Evolutionary conservation across 164 flowering plant species (phyloP).

Genomic region (Tinospora cordifolia): DNA sequence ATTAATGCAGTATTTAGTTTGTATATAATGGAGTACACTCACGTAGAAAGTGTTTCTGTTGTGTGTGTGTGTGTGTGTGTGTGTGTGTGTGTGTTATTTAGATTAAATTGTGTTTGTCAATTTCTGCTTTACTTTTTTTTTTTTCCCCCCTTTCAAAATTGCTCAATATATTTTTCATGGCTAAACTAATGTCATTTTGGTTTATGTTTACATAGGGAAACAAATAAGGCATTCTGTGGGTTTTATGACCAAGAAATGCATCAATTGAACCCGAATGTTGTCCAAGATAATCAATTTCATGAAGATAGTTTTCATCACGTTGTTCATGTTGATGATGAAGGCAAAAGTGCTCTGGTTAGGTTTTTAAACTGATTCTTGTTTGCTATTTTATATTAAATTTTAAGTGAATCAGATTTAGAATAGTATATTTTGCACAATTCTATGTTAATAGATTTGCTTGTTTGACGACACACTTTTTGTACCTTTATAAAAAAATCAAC

Average conservation of each 20-base stretch:
- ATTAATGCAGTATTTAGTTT: neutral
- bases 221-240: constrained; percentile 88
- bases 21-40: too few relatives aligned
- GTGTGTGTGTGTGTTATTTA: neutral
- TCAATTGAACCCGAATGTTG: constrained; percentile 24
- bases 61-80: neutral
- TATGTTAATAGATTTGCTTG: too few relatives aligned
- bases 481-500: too few relatives aligned
- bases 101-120: neutral
- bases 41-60: neutral
- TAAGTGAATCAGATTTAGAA: neutral
- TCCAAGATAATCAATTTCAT: constrained; percentile 19
- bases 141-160: too few relatives aligned
- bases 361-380: neutral
- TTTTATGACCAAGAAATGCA: constrained; percentile 45
- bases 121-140: neutral
- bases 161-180: neutral
- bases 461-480: too few relatives aligned
- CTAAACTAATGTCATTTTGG: neutral
- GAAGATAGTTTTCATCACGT: constrained; percentile 14
- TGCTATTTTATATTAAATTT: neutral
- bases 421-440: neutral
- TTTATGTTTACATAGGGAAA: constrained; percentile 45
- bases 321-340: constrained; percentile 7
- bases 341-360: constrained; percentile 19